Base-by-base conservation (phyloP, 768 basidiomycete genomes). In the Mycena indigotica region DNA sequence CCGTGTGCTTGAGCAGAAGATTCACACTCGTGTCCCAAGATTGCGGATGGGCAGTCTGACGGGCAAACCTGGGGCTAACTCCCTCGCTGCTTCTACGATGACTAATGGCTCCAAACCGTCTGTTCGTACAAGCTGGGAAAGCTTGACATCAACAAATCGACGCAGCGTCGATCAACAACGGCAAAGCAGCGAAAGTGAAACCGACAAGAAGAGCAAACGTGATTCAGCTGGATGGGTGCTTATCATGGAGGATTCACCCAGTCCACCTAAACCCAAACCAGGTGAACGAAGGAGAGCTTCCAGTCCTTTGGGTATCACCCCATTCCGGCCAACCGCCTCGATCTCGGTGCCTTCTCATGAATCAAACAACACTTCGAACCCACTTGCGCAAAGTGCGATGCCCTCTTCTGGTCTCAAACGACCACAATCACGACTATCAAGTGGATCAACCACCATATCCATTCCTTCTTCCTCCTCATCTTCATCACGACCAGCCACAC, bases 181-280 rank as follows among this genome's bases (percentile, higher is more conserved):
- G 50, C 75, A 72, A 17, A 80, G 80, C 58, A 73, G 71, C 46
- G 82, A 83, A 44, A 74, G 70, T 60, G 77, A 76, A 40, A 69
- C 73, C 5, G 77, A 77, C 53, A 82, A 79, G 60, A 73, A 66
- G 51, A 74, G 69, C 56, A 82, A 78, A 64, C 81, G 80, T 21
- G 89, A 91, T 65, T 75, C 86, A 12, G 84, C 89, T 32, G 91
- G 91, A 53, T 93, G 91, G 91, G 91, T 93, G 39, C 81, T 93
- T 32, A 90, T 93, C 50, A 91, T 92, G 90, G 91, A 93, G 62
- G 91, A 92, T 67, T 87, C 88, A 2, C 88, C 90, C 23, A 86
- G 85, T 16, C 88, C 87, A 21, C 77, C 76, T 28, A 88, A 84
- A 69, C 77, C 80, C 45, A 73, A 76, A 59, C 80, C 80, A 53